Evolutionary conservation across 2,329 filamentous ascomycete species (phyloP), one percentile per base, ranked within the genome.

Genomic region (Ophiostoma sp.): DNA sequence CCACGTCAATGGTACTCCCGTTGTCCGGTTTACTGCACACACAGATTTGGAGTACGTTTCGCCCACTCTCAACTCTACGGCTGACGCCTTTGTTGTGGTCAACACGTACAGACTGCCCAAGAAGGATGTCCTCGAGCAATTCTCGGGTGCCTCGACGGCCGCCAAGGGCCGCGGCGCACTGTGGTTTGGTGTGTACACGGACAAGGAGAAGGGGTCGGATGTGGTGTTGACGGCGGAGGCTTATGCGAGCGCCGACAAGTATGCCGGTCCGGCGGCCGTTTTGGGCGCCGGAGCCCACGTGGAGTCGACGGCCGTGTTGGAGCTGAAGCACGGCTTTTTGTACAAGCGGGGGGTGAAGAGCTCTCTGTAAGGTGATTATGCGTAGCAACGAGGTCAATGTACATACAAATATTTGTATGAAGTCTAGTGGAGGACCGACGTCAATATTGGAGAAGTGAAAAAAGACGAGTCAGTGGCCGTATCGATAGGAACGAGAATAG

Each of bases 161-260:
- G 42, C 52, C 25, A 63, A 63, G 28, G 6, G 19, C 5, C 31
- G 45, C 25, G 66, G 55, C 7, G 57, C 55, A 25, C 55, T 71
- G 15, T 28, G 45, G 25, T 71, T 48, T 9, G 57, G 69, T 19
- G 55, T 52, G 17, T 71, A 63, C 55, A 48, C 33, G 57, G 55
- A 63, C 57, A 33, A 36, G 36, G 69, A 48, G 2, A 50, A 50
- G n/a, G 59, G 59, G 5, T 22, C 22, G 4, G 69, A 71, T 42
- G 28, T 64, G 12, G 36, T 71, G 22, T 15, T 71, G 42, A 71
- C 55, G 55, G 69, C 57, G 15, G 69, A 71, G 42, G 69, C 42
- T 19, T 71, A 71, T 31, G n/a, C 17, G 17, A 25, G n/a, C 8
- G 50, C 31, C 4, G 31, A 9, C n/a, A 33, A 17, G 50, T 70